Percentiles rank a stretch among this genome's conserved stretches.
Conservation (phyloP, 345 rosid genomes). For the Eutrema japonicum region DNA sequence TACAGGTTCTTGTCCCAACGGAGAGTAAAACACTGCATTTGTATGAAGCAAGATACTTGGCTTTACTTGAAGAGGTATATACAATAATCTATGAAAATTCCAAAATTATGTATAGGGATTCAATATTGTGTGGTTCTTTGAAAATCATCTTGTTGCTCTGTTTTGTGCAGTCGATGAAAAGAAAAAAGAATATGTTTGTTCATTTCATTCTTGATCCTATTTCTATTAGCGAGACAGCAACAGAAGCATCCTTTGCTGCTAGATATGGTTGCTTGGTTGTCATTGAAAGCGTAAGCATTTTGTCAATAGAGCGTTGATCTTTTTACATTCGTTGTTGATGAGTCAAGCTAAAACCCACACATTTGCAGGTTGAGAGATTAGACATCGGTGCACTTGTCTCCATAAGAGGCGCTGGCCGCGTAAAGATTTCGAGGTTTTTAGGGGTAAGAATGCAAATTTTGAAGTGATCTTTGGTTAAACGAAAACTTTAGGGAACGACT, state of each 20-base stretch:
- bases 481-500: background rate
- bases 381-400: constrained; percentile 78
- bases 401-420: constrained; percentile 71
- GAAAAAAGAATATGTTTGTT: constrained; percentile 67
- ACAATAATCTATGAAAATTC: background rate
- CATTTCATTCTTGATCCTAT: constrained; percentile 82
- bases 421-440: constrained; percentile 54
- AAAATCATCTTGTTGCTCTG: background rate
- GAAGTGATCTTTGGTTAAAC: background rate
- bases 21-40: constrained; percentile 78
- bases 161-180: constrained; percentile 58
- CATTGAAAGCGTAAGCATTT: constrained; percentile 68
- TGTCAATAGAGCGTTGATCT: background rate
- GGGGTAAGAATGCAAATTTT: constrained; percentile 48
- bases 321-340: constrained; percentile 2
- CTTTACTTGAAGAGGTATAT: constrained; percentile 77
- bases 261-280: constrained; percentile 73
- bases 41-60: constrained; percentile 75
- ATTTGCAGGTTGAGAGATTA: constrained; percentile 64
- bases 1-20: constrained; percentile 75
- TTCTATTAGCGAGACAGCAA: constrained; percentile 55
- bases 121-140: background rate
- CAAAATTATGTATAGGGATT: background rate
- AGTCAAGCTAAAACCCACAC: constrained; percentile 8
- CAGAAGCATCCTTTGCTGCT: constrained; percentile 80